Conservation (phyloP, 768 basidiomycete genomes). For the Gautieria morchelliformis region DNA sequence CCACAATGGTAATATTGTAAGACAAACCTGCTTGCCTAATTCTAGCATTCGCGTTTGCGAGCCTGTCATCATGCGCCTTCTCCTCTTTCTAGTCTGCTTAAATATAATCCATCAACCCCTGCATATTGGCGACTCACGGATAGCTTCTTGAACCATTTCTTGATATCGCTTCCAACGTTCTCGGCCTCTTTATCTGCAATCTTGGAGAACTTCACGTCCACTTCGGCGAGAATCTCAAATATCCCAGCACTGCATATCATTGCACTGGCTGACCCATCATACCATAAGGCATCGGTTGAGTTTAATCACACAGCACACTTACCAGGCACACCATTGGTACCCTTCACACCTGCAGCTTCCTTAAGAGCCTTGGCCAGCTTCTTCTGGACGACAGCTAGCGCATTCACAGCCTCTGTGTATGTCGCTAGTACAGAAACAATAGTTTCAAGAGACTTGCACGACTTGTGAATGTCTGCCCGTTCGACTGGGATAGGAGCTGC, state of each 20-base stretch:
- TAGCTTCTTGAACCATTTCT: slow-evolving; percentile 83
- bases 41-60: slow-evolving; percentile 54
- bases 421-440: slow-evolving; percentile 60
- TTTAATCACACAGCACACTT: slow-evolving; percentile 13
- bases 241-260: slow-evolving; percentile 52
- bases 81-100: slow-evolving; percentile 57
- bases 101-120: too few relatives aligned
- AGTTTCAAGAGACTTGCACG: slow-evolving; percentile 65
- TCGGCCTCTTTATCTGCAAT: slow-evolving; percentile 67
- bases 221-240: slow-evolving; percentile 61
- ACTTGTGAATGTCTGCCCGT: slow-evolving; percentile 66
- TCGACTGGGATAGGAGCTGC: slow-evolving; percentile 35
- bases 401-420: slow-evolving; percentile 62
- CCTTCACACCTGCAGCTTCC: slow-evolving; percentile 53
- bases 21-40: slow-evolving; percentile 65
- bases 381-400: slow-evolving; percentile 59
- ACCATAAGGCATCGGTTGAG: background rate
- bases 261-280: slow-evolving; percentile 45
- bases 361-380: slow-evolving; percentile 62
- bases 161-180: slow-evolving; percentile 52
- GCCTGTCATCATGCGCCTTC: slow-evolving; percentile 62
- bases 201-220: slow-evolving; percentile 69
- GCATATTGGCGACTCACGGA: slow-evolving; percentile 36
- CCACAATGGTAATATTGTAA: background rate
- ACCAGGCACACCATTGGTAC: slow-evolving; percentile 57